Base-by-base conservation (phyloP, 2,329 filamentous ascomycete species). In the Trichoderma aggressivum region DNA sequence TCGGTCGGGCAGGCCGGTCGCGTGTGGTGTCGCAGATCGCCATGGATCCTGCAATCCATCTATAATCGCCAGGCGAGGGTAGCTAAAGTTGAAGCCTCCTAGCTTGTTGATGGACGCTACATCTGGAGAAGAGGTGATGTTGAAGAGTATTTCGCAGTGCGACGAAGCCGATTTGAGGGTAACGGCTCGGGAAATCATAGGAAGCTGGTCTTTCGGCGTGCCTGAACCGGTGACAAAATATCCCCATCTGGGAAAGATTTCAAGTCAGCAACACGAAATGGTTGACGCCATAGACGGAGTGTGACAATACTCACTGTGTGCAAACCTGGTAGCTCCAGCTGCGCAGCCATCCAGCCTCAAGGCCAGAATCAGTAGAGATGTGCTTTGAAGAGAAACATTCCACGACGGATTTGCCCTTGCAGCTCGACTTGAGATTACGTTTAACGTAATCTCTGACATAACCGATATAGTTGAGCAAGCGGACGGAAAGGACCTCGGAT, bases 21-120 rank as follows among this genome's bases (percentile, higher is more conserved):
- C 90, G 63, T 95, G 90, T 0, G 91, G 89, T 0, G 90, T 92
- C 0, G 91, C 92, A 0, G 89, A 88, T 21, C 91, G 87, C 94
- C 94, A 97, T 0, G 93, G 93, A 77, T 97, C 94, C 70, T 88
- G 88, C 73, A 92, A 87, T 32, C 93, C 93, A 73, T 94, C 93
- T 50, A 97, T 84, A 61, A 92, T 73, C 3, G 94, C 94, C 0
- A 97, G 86, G 2, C 93, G 90, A 1, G 90, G 87, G 77, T 93
- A 94, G 59, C 87, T 86, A 75, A 96, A 90, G 78, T 87, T 82
- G 79, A 90, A 92, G 14, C 89, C 92, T 55, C 94, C 94, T 74
- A 92, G 91, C 77, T 91, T 89, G 84, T 97, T 96, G 79, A 96
- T 89, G 1, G 84, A 83, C 1, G 88, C 85, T 0, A 91, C 81